Percentiles rank a stretch among this genome's conserved stretches.
Evolutionary conservation across 495 filamentous ascomycete species (phyloP).

Genomic region (Aspergillus saccharolyticus): DNA sequence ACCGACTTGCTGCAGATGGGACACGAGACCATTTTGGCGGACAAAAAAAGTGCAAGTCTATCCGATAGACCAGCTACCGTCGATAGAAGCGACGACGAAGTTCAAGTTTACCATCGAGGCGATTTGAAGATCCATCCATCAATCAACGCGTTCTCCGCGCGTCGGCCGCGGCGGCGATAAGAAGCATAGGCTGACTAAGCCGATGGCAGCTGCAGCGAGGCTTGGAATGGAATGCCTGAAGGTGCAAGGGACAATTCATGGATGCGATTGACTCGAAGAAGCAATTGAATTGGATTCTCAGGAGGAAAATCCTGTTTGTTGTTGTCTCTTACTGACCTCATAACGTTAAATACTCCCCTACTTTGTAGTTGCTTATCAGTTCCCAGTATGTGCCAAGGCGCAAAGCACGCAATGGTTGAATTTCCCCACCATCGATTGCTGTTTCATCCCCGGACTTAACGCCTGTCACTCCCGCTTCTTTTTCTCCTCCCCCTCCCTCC

Average conservation of each 20-base stretch:
- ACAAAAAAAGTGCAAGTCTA: not conserved
- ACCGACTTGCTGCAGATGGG: conserved; percentile 82
- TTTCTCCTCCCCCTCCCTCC: conserved; percentile 2
- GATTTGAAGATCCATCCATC: not conserved
- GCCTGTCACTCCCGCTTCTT: not conserved
- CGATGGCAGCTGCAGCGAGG: too few relatives aligned
- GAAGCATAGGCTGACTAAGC: not conserved
- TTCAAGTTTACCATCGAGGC: not conserved
- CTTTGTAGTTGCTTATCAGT: too few relatives aligned
- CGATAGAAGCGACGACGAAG: not conserved
- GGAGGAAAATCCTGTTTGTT: too few relatives aligned
- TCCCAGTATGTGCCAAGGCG: not conserved
- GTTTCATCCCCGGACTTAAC: conserved; percentile 6
- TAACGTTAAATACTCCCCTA: too few relatives aligned
- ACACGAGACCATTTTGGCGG: conserved; percentile 65
- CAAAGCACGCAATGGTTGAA: conserved; percentile 13
- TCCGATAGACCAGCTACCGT: not conserved
- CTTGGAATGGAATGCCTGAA: too few relatives aligned
- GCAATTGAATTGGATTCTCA: too few relatives aligned
- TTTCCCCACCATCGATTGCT: not conserved
- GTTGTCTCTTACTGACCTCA: too few relatives aligned
- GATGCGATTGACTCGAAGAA: too few relatives aligned
- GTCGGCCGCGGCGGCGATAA: not conserved
- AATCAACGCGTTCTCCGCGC: conserved; percentile 1
- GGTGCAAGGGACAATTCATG: too few relatives aligned